Percentiles rank a stretch among this genome's conserved stretches.
These are phyloP conservation scores for Volvox reticuliferus DNA, from an alignment of 139 green algal genomes.

Conservation along the genomic window DNA sequence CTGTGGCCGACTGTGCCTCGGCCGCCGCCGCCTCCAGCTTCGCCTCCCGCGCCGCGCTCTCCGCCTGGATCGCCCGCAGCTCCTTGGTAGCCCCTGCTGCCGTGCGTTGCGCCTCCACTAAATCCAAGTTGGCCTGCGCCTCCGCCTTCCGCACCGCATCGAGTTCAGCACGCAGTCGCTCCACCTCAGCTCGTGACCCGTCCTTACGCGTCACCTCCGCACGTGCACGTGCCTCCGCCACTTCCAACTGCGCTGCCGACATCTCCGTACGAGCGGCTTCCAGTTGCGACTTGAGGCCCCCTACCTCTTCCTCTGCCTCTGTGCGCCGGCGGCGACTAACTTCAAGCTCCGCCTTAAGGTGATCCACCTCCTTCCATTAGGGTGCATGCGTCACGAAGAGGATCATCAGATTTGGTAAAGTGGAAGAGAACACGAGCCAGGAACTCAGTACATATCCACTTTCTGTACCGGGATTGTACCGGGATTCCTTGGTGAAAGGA, in stretches of 20 bases:
- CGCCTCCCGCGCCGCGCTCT: neutral
- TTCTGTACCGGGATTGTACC: no score
- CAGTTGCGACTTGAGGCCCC: neutral
- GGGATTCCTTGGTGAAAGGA: no score
- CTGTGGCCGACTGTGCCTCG: neutral
- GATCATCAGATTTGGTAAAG: no score
- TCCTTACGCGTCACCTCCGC: slow-evolving; percentile 25
- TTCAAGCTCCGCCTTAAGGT: slow-evolving; percentile 31
- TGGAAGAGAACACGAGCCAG: no score
- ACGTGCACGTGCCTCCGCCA: slow-evolving; percentile 13
- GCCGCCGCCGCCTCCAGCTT: slow-evolving; percentile 14
- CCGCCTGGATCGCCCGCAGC: neutral
- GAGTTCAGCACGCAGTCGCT: slow-evolving; percentile 29
- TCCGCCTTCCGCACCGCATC: slow-evolving; percentile 11
- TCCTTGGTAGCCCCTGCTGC: slow-evolving; percentile 9
- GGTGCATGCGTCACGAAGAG: neutral
- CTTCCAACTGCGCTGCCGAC: slow-evolving; percentile 33
- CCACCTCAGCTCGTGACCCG: slow-evolving; percentile 9
- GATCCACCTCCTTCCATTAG: slow-evolving; percentile 1
- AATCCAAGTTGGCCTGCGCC: neutral
- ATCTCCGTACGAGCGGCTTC: neutral
- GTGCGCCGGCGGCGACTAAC: neutral
- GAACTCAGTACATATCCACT: no score
- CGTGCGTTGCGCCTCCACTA: slow-evolving; percentile 16
- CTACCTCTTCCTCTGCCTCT: slow-evolving; percentile 26